phyloP scores from a whole-genome alignment of 2,329 filamentous ascomycete species.

The Plectosphaerella plurivora region DNA sequence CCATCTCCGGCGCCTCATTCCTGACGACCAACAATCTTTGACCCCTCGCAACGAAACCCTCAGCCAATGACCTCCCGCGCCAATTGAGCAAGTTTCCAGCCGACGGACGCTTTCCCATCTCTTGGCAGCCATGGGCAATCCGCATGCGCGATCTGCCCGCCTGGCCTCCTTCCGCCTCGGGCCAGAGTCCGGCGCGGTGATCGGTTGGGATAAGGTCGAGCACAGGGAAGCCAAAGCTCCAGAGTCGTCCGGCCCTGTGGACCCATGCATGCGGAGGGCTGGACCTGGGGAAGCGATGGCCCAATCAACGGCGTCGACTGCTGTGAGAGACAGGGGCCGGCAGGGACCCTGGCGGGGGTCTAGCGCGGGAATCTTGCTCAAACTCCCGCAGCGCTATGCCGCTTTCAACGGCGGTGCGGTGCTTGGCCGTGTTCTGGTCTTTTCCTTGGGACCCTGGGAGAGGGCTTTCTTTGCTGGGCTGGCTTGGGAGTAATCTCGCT shows the following conservation, averaged over 20 bases:
- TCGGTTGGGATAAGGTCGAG: too few relatives aligned
- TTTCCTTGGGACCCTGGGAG: too few relatives aligned
- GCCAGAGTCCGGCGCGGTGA: too few relatives aligned
- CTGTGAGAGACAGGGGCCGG: not conserved
- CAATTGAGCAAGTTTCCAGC: constrained; percentile 18
- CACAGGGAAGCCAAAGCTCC: not conserved
- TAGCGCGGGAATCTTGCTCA: constrained; percentile 15
- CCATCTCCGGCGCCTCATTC: not conserved
- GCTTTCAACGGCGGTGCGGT: not conserved
- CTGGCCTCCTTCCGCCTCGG: too few relatives aligned
- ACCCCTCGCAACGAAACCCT: not conserved
- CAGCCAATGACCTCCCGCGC: constrained; percentile 8
- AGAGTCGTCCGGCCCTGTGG: not conserved
- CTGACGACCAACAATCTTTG: not conserved
- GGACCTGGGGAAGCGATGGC: not conserved
- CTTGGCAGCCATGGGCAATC: not conserved
- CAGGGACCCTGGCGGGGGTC: constrained; percentile 6
- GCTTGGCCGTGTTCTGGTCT: too few relatives aligned
- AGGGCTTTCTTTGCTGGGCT: too few relatives aligned
- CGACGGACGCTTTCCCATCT: not conserved
- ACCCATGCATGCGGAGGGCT: not conserved
- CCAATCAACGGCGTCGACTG: constrained; percentile 4
- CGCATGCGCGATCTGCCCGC: too few relatives aligned
- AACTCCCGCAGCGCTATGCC: constrained; percentile 11
- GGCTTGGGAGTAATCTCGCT: too few relatives aligned